phyloP scores from a whole-genome alignment of 805 yeast species.

The Candida khao-thaluensis region DNA sequence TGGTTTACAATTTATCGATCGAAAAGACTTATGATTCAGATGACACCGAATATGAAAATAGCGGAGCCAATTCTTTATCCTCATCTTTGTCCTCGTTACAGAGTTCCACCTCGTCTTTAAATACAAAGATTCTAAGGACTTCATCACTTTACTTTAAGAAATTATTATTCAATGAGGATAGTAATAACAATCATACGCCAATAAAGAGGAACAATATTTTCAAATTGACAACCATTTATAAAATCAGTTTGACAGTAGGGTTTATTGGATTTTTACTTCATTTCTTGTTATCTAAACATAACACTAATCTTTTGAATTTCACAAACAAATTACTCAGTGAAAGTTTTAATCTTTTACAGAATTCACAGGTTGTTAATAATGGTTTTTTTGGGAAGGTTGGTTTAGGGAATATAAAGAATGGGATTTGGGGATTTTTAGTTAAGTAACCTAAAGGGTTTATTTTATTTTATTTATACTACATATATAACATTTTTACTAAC shows the following conservation, averaged over 20 bases:
- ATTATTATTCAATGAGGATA: constrained; percentile 20
- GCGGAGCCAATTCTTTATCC: constrained; percentile 19
- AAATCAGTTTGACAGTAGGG: constrained; percentile 38
- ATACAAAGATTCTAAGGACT: constrained; percentile 24
- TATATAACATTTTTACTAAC: neutral
- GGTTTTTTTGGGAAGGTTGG: constrained; percentile 29
- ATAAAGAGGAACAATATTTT: constrained; percentile 14
- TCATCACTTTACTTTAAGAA: constrained; percentile 33
- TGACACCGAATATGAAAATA: constrained; percentile 18
- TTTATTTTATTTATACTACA: constrained; percentile 1
- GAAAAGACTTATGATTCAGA: constrained; percentile 25
- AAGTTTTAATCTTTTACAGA: constrained; percentile 5
- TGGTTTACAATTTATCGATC: constrained; percentile 24
- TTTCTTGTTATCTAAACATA: constrained; percentile 27
- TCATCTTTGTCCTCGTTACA: constrained; percentile 33
- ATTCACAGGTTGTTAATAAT: constrained; percentile 4
- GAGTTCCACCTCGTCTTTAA: constrained; percentile 29
- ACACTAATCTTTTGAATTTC: constrained; percentile 10
- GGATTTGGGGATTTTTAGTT: constrained; percentile 23
- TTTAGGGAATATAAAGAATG: constrained; percentile 31
- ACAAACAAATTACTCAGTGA: constrained; percentile 7
- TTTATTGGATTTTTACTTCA: constrained; percentile 39
- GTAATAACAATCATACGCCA: constrained; percentile 9
- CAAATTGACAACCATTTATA: constrained; percentile 24
- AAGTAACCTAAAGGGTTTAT: neutral